phyloP scores from a whole-genome alignment of 495 filamentous ascomycete species.

The Penicillium egyptiacum region DNA sequence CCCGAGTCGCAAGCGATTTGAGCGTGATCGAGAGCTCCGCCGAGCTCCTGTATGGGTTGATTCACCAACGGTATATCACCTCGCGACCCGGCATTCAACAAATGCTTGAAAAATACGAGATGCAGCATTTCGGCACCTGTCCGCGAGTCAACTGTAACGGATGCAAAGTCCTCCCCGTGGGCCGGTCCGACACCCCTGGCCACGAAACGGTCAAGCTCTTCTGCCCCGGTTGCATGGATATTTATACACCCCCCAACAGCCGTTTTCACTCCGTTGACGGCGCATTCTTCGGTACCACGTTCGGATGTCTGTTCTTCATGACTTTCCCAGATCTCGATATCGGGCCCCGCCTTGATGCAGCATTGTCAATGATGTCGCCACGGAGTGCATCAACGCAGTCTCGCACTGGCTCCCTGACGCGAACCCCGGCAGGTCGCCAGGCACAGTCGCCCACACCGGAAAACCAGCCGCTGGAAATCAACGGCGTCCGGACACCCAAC shows the following conservation, averaged over 20 bases:
- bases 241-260: slow-evolving; percentile 96
- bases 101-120: slow-evolving; percentile 98
- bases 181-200: slow-evolving; percentile 88
- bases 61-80: slow-evolving; percentile 98
- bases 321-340: slow-evolving; percentile 96
- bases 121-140: slow-evolving; percentile 91
- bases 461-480: slow-evolving; percentile 63
- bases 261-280: slow-evolving; percentile 98
- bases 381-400: slow-evolving; percentile 40
- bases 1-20: slow-evolving; percentile 84
- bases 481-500: slow-evolving; percentile 80
- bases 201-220: slow-evolving; percentile 98
- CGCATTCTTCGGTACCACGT: slow-evolving; percentile 96
- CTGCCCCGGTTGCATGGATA: slow-evolving; percentile 93
- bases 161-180: slow-evolving; percentile 87
- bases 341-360: slow-evolving; percentile 35
- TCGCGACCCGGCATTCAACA: slow-evolving; percentile 96
- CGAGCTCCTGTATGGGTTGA: slow-evolving; percentile 95
- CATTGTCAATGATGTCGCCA: slow-evolving; percentile 31
- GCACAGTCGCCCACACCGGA: slow-evolving; percentile 34
- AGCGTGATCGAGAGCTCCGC: slow-evolving; percentile 95
- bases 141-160: slow-evolving; percentile 86
- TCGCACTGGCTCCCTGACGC: slow-evolving; percentile 29
- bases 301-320: slow-evolving; percentile 93
- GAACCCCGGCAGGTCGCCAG: slow-evolving; percentile 21